A percentile compares a stretch with the other conserved stretches of the same genome.
These are phyloP conservation scores for Epichloe glyceriae DNA, from an alignment of 2,329 filamentous ascomycete species.

Conservation along the genomic window DNA sequence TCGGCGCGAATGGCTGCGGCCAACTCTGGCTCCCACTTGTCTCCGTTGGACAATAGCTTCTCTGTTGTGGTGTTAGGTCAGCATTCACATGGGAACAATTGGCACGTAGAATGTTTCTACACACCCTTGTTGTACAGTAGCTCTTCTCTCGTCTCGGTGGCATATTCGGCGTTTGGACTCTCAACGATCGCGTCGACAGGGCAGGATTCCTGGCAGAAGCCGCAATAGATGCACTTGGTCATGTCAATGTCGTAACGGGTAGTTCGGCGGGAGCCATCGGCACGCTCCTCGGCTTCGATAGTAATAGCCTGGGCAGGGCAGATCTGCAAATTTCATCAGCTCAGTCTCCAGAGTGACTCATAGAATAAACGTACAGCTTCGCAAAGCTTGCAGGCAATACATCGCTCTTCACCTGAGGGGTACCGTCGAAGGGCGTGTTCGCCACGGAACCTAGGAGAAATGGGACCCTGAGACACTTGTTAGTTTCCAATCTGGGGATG, in stretches of 20 bases:
- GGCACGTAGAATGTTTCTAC: conserved; percentile 8
- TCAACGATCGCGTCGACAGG: conserved; percentile 83
- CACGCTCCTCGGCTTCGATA: conserved; percentile 96
- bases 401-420: conserved; percentile 94
- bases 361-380: conserved; percentile 50
- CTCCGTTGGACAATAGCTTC: conserved; percentile 78
- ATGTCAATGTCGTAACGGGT: conserved; percentile 99
- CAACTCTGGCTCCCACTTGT: conserved; percentile 97
- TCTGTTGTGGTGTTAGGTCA: conserved; percentile 31
- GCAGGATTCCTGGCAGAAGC: conserved; percentile 97
- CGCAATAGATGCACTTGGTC: conserved; percentile 99
- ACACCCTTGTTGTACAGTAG: conserved; percentile 85
- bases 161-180: conserved; percentile 50
- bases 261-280: conserved; percentile 86
- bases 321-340: conserved; percentile 35
- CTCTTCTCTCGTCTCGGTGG: conserved; percentile 69
- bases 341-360: neutral
- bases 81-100: neutral
- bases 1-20: conserved; percentile 86
- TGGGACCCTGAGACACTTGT: conserved; percentile 53
- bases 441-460: conserved; percentile 94
- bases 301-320: conserved; percentile 98
- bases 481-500: conserved; percentile 7
- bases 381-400: conserved; percentile 99
- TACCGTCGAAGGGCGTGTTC: conserved; percentile 95